Percentiles rank a stretch among this genome's conserved stretches.
phyloP scores from a whole-genome alignment of 2,329 filamentous ascomycete genomes.

The Pseudogymnoascus destructans region DNA sequence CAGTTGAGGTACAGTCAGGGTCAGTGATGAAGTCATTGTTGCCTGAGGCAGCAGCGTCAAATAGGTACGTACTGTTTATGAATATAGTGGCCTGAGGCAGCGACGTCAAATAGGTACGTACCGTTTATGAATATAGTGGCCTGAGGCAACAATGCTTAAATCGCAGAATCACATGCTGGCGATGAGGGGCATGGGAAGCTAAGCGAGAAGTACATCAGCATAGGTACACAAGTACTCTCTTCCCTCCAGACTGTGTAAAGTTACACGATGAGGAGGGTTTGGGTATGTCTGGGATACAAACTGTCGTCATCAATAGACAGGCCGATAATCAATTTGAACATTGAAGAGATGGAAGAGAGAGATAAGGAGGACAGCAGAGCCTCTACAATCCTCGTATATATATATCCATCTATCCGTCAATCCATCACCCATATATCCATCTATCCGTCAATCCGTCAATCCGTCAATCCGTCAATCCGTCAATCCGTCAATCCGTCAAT shows the following conservation, averaged over 20 bases:
- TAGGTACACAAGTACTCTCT: not conserved
- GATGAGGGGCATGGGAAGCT: not conserved
- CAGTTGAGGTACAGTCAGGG: not conserved
- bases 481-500: not conserved
- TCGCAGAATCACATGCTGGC: not conserved
- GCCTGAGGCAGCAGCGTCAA: not conserved
- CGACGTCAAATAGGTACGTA: not conserved
- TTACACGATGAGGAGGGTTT: not conserved
- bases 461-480: too few species aligned
- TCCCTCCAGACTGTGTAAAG: not conserved
- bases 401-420: too few species aligned
- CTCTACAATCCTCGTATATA: not conserved
- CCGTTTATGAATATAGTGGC: too few species aligned
- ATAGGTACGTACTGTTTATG: not conserved
- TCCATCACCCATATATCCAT: too few species aligned
- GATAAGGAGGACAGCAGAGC: not conserved
- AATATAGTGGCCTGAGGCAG: too few species aligned
- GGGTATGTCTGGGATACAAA: not conserved
- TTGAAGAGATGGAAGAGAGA: not conserved
- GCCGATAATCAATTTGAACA: not conserved
- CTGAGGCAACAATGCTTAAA: not conserved
- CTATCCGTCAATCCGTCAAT: not conserved
- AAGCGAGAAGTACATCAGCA: conserved; percentile 1
- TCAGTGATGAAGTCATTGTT: conserved; percentile 5
- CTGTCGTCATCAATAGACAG: not conserved